Percentiles rank a stretch among this genome's conserved stretches.
These are phyloP conservation scores for Fusarium luffae DNA, from an alignment of 2,329 filamentous ascomycete species.

Conservation along the genomic window DNA sequence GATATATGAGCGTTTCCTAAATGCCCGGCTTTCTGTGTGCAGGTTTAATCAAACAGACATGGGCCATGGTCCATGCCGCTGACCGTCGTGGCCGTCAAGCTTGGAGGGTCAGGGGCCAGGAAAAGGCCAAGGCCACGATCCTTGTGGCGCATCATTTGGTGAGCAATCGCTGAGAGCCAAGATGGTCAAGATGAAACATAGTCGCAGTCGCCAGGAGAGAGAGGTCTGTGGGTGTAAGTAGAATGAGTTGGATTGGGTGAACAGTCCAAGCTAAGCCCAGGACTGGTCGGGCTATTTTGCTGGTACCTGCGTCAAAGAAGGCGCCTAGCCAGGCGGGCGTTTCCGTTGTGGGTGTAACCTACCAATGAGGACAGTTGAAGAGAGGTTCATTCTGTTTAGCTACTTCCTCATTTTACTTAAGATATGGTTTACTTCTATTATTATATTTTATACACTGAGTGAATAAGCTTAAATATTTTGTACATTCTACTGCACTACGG, in stretches of 20 bases:
- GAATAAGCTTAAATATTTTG: neutral
- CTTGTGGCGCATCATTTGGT: conserved; percentile 30
- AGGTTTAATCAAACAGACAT: conserved; percentile 25
- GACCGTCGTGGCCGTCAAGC: conserved; percentile 19
- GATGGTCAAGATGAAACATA: conserved; percentile 35
- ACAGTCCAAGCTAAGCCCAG: neutral
- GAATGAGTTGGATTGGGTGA: conserved; percentile 6
- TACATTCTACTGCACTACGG: neutral
- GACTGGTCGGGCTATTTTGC: conserved; percentile 7
- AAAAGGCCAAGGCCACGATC: conserved; percentile 8
- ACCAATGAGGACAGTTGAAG: neutral
- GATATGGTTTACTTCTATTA: neutral
- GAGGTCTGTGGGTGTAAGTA: conserved; percentile 14
- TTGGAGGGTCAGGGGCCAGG: conserved; percentile 4
- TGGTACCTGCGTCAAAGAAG: conserved; percentile 29
- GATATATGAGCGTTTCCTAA: neutral
- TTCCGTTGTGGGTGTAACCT: conserved; percentile 20
- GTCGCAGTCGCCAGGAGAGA: neutral
- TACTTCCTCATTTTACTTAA: conserved; percentile 5
- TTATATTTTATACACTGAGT: neutral
- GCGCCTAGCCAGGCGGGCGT: conserved; percentile 23
- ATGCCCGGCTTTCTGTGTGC: neutral
- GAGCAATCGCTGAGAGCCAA: conserved; percentile 27
- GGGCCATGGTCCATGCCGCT: neutral
- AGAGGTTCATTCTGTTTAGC: neutral